Percentiles rank a stretch among this genome's conserved stretches.
These are phyloP conservation scores for Venturia carpophila DNA, from an alignment of 2,329 filamentous ascomycete species.

Conservation along the genomic window DNA sequence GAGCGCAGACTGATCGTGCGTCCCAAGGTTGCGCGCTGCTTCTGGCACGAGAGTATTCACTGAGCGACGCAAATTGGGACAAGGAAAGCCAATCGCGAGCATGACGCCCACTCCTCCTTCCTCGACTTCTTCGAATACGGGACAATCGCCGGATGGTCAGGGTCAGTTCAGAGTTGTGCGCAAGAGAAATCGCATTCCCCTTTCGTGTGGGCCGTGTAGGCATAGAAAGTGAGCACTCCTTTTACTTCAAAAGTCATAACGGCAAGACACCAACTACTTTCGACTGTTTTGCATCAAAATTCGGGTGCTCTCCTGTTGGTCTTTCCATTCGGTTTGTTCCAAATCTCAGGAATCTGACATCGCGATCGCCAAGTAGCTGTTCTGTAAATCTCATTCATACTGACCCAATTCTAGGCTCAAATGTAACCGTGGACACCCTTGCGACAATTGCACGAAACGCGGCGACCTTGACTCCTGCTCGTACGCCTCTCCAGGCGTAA, in stretches of 20 bases:
- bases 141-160: conserved; percentile 76
- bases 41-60: not conserved
- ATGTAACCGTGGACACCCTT: conserved; percentile 86
- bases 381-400: conserved; percentile 21
- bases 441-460: conserved; percentile 89
- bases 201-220: conserved; percentile 86
- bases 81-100: not conserved
- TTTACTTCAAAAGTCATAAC: not conserved
- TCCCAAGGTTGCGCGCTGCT: not conserved
- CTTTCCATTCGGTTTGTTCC: not conserved
- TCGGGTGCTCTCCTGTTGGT: too few relatives aligned
- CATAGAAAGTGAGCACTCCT: conserved; percentile 67
- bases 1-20: not conserved
- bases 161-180: conserved; percentile 80
- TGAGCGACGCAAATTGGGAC: not conserved
- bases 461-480: conserved; percentile 74
- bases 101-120: conserved; percentile 61
- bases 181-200: conserved; percentile 82
- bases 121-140: conserved; percentile 65
- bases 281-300: not conserved
- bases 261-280: not conserved
- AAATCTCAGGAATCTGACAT: not conserved
- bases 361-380: not conserved
- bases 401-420: conserved; percentile 52
- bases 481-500: conserved; percentile 61